Evolutionary conservation across 2,329 filamentous ascomycete species (phyloP).

Genomic region (Talaromyces rugulosus): DNA sequence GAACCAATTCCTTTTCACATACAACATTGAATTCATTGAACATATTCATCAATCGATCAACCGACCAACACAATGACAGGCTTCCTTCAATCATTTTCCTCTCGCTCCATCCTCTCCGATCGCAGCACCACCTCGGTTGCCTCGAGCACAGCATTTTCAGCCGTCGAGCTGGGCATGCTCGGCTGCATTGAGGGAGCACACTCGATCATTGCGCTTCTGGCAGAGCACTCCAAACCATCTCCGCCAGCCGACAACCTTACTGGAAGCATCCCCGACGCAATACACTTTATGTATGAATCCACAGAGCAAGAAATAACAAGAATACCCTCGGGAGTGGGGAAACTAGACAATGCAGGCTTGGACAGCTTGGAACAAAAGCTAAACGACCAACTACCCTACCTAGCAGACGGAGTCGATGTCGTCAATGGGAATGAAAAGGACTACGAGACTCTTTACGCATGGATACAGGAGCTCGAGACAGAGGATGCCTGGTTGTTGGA

Average conservation of each 20-base stretch:
- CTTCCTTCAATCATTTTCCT: neutral
- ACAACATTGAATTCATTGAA: too few species aligned
- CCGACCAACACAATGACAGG: neutral
- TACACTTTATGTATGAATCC: slow-evolving; percentile 2
- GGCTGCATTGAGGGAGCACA: slow-evolving; percentile 4
- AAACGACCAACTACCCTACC: neutral
- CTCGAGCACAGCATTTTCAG: neutral
- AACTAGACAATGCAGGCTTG: slow-evolving; percentile 2
- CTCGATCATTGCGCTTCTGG: neutral
- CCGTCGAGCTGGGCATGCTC: slow-evolving; percentile 8
- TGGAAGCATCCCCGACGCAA: neutral
- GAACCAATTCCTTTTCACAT: too few species aligned
- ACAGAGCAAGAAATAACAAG: neutral
- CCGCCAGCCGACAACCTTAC: neutral
- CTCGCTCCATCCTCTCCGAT: neutral
- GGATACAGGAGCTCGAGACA: neutral
- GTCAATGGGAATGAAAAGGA: neutral
- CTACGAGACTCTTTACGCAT: neutral
- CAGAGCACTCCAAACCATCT: neutral
- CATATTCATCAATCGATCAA: neutral
- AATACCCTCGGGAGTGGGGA: neutral
- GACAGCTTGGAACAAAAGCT: neutral
- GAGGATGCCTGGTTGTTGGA: neutral
- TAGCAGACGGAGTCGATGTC: neutral
- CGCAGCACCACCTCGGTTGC: neutral